Percentiles rank a stretch among this genome's conserved stretches.
Evolutionary conservation across 192 early-diverging fungal genomes (phyloP).

Genomic region (Dimargaris cristalligena): DNA sequence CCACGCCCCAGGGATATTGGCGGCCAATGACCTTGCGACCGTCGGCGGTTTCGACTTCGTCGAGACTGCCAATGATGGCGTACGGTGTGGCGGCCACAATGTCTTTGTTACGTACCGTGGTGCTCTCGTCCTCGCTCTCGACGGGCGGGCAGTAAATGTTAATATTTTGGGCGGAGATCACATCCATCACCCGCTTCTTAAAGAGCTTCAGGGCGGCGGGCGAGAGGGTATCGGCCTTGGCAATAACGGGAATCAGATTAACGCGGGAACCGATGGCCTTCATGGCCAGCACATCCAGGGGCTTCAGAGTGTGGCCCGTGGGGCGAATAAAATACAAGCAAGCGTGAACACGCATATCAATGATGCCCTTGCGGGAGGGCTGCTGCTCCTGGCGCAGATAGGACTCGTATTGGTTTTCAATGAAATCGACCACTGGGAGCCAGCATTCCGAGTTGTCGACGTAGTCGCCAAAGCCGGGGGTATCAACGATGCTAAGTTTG

Average conservation of each 20-base stretch:
- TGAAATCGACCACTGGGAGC: conserved; percentile 94
- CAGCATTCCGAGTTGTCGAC: conserved; percentile 92
- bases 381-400: conserved; percentile 87
- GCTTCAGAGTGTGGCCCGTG: conserved; percentile 82
- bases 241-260: conserved; percentile 95
- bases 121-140: conserved; percentile 73
- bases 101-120: conserved; percentile 61
- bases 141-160: conserved; percentile 76
- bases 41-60: conserved; percentile 64
- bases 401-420: conserved; percentile 94
- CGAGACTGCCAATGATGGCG: conserved; percentile 82
- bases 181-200: conserved; percentile 91
- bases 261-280: conserved; percentile 88
- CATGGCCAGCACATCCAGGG: conserved; percentile 96
- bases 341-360: conserved; percentile 93
- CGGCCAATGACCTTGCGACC: conserved; percentile 88
- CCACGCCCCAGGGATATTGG: conserved; percentile 96
- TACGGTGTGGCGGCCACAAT: conserved; percentile 88
- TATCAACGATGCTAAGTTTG: conserved; percentile 85
- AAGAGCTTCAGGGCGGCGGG: conserved; percentile 77
- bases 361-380: conserved; percentile 63
- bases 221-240: conserved; percentile 96
- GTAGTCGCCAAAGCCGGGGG: conserved; percentile 78
- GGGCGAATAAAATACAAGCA: conserved; percentile 99
- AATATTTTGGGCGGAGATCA: conserved; percentile 82